phyloP scores from a whole-genome alignment of 2,329 filamentous ascomycete species.

The Calonectria leucothoes region DNA sequence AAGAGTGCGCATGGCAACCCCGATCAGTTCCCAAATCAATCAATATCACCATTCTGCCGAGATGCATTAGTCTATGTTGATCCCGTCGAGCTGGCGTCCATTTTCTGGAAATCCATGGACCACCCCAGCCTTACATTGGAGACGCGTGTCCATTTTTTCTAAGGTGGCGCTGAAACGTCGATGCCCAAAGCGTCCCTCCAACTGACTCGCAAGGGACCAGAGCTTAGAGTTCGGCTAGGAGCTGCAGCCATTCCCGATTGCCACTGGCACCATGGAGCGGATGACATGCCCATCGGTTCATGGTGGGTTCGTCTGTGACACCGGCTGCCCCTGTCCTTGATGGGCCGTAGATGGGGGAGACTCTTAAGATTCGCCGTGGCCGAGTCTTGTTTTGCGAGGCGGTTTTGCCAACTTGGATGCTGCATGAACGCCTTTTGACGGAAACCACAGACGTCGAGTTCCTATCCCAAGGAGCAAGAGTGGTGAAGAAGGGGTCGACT shows the following conservation, averaged over 20 bases:
- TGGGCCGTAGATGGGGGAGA: background rate
- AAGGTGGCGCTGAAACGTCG: background rate
- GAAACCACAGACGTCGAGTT: background rate
- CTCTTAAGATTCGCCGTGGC: conserved; percentile 1
- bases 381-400: background rate
- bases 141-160: background rate
- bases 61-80: background rate
- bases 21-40: background rate
- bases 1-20: background rate
- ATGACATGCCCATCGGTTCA: background rate
- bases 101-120: background rate
- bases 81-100: background rate
- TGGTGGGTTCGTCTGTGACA: background rate
- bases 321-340: background rate
- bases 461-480: background rate
- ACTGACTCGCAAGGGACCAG: background rate
- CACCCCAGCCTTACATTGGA: background rate
- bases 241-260: background rate
- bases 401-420: background rate
- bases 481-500: background rate
- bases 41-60: background rate
- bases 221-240: background rate
- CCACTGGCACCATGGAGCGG: background rate
- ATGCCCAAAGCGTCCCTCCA: background rate
- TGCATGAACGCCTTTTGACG: background rate